phyloP scores from a whole-genome alignment of 2,329 filamentous ascomycete genomes.

The Sclerotinia trifoliorum region DNA sequence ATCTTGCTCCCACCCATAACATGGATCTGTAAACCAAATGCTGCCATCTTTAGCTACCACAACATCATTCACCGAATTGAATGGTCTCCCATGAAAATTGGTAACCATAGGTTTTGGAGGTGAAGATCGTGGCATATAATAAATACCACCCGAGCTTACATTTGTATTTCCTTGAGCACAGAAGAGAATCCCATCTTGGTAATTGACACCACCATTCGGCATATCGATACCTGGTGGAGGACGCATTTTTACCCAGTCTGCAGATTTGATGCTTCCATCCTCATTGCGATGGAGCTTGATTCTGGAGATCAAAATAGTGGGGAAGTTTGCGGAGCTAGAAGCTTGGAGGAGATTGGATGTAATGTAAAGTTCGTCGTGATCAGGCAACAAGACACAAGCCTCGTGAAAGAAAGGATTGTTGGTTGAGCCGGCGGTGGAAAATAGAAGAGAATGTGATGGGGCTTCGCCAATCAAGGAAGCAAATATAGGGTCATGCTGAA shows the following conservation, averaged over 20 bases:
- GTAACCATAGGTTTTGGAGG: conserved; percentile 47
- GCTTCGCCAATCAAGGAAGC: conserved; percentile 39
- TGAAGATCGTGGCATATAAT: conserved; percentile 27
- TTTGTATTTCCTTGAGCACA: conserved; percentile 30
- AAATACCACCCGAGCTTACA: conserved; percentile 26
- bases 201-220: conserved; percentile 31
- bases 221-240: conserved; percentile 44
- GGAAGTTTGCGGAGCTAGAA: conserved; percentile 42
- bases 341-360: conserved; percentile 47
- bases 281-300: conserved; percentile 40
- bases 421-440: conserved; percentile 44
- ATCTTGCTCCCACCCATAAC: conserved; percentile 58
- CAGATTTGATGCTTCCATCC: conserved; percentile 35
- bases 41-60: conserved; percentile 54
- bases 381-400: conserved; percentile 46
- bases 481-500: conserved; percentile 44
- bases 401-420: conserved; percentile 49
- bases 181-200: conserved; percentile 33
- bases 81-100: conserved; percentile 57
- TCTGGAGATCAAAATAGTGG: conserved; percentile 48
- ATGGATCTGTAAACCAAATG: conserved; percentile 64
- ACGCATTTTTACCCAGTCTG: conserved; percentile 39
- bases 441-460: conserved; percentile 44
- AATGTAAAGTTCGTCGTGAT: conserved; percentile 46
- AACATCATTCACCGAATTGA: conserved; percentile 61